Evolutionary conservation across 75 land plant species (phyloP), one percentile per base, ranked within the genome.

Genomic region (Isoetes taiwanensis): DNA sequence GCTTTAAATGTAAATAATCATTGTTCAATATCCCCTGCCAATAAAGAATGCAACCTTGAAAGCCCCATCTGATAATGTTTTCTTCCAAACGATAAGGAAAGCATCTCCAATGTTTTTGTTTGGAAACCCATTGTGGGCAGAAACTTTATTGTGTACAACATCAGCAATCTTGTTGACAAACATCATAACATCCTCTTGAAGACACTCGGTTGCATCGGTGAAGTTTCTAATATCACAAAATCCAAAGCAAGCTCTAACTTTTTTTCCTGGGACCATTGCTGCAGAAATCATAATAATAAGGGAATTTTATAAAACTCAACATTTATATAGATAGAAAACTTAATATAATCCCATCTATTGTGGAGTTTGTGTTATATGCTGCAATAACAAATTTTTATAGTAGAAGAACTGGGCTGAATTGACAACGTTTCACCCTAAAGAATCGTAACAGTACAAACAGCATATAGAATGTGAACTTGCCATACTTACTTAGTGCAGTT

Each of bases 201-300:
- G 58, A 43, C 75, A 72, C 30, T 72, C 75, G 1, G 75, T 72
- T 5, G 75, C 75, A 61, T 72, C 72, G 28, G 75, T 72, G 40
- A 72, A 72, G 53, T 72, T 72, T 8, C 75, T 55, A 21, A 72
- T 72, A 34, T 72, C 75, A 62, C 75, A 72, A 62, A 72, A 72
- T 12, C 75, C 75, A 57, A 72, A 72, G 54, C 75, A 72, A 28
- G 75, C 75, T 61, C 65, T 54, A n/a, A 72, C 62, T 34, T 72
- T 72, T 57, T 72, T 72, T n/a, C 75, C 75, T 26, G 75, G 75
- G 26, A 72, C 39, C 75, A 72, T 72, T 19, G 75, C 75, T 72
- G 65, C 33, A 32, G 32, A 46, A 9, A 37, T 37, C 20, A 34
- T 0, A 24, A 11, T 23, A 0, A 31, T 21, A 50, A 52, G 20